Base-by-base conservation (phyloP, 768 basidiomycete genomes). In the Lyophyllum shimeji region DNA sequence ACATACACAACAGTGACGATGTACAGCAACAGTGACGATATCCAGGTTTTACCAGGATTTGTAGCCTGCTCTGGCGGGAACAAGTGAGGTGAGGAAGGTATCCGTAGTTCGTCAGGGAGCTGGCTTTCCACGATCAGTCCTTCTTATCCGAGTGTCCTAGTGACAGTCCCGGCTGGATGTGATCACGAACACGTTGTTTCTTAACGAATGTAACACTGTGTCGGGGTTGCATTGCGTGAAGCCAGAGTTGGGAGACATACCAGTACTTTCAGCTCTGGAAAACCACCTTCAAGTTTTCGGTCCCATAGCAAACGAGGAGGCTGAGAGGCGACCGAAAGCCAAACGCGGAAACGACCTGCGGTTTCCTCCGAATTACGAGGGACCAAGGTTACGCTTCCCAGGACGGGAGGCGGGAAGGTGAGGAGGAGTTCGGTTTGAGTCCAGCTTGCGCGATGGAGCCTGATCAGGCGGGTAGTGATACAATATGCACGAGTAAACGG, bases 361-460 rank as follows among this genome's bases (percentile, higher is more conserved):
- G 94, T 90, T 55, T 95, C 94, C 17, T 90, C 87, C 18, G 83
- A 67, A 63, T 85, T 90, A 51, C 86, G 76, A 18, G 95, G 94
- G 18, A 90, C 69, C 44, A 96, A 73, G 11, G 85, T 81, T 52
- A 95, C 84, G 44, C 80, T 78, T 45, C 76, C 77, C 52, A 97
- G 72, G 0, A 73, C 66, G 0, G 93, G 93, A 24, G 91, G 83
- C 11, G 93, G 89, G 70, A 98, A 98, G 0, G 95, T 97, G 33
- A 96, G 71, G 62, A 95, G 82, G 15, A 98, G 79, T 63, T 97
- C 95, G 0, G 95, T 97, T 58, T 92, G 89, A n/a, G 87, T 81
- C 95, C 95, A 98, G 11, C 84, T 86, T 29, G 95, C 95, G 63
- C 95, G 82, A 63, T 95, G 94, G 37, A 95, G 80, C 95, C 95